Conservation (phyloP, 768 basidiomycete species). For the Trametes cinnabarina region DNA sequence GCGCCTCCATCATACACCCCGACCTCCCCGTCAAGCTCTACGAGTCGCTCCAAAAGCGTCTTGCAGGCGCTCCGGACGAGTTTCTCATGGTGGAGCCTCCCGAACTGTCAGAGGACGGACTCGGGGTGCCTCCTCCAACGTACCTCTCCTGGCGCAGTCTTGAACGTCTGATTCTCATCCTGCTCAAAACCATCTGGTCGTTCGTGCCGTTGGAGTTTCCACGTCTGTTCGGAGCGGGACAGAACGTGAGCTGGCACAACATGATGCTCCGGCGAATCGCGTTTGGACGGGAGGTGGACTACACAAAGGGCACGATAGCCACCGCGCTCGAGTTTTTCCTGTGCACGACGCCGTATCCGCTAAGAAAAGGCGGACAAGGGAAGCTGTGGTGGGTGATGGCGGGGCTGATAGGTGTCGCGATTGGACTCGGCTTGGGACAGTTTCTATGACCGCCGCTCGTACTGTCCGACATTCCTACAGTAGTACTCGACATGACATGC, state of each 20-base stretch:
- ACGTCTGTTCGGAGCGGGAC: constrained; percentile 63
- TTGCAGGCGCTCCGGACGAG: background rate
- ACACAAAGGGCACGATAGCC: constrained; percentile 23
- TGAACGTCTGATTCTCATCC: constrained; percentile 10
- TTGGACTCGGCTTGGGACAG: constrained; percentile 16
- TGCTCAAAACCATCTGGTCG: constrained; percentile 19
- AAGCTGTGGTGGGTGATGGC: constrained; percentile 11
- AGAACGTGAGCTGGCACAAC: constrained; percentile 64
- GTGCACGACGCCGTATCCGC: constrained; percentile 14
- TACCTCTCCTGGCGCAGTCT: constrained; percentile 19
- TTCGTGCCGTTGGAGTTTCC: constrained; percentile 42
- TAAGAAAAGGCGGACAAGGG: background rate
- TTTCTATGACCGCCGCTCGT: constrained; percentile 5
- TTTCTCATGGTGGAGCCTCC: background rate
- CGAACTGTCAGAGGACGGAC: background rate
- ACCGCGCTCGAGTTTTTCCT: constrained; percentile 27
- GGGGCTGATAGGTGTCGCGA: constrained; percentile 11
- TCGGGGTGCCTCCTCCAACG: background rate
- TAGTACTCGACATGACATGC: too few relatives aligned
- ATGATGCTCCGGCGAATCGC: constrained; percentile 56
- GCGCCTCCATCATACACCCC: constrained; percentile 63
- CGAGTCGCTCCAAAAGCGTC: background rate
- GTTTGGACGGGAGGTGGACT: constrained; percentile 18
- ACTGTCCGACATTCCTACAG: too few relatives aligned
- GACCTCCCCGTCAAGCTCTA: constrained; percentile 28